phyloP scores from a whole-genome alignment of 2,329 filamentous ascomycete genomes.

The Arthrobotrys megalospora region DNA sequence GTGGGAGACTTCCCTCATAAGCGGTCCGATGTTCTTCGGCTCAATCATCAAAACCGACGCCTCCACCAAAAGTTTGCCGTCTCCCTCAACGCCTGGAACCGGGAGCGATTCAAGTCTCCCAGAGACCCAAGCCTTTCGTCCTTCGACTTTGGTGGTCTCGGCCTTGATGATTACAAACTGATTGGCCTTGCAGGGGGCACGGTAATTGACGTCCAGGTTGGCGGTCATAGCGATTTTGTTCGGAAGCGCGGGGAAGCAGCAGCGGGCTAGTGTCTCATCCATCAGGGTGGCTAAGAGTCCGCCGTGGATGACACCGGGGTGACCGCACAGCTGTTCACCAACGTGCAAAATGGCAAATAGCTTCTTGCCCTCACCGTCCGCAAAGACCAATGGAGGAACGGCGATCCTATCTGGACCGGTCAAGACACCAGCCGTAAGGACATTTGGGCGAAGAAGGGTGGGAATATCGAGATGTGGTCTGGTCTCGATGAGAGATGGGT shows the following conservation, averaged over 20 bases:
- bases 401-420: constrained; percentile 81
- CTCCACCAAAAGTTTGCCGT: constrained; percentile 80
- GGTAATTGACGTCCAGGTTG: constrained; percentile 86
- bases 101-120: constrained; percentile 86
- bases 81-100: constrained; percentile 67
- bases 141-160: constrained; percentile 86
- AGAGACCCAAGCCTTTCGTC: constrained; percentile 93
- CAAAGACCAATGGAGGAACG: constrained; percentile 85
- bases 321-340: constrained; percentile 85
- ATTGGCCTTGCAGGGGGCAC: constrained; percentile 81
- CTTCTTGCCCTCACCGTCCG: constrained; percentile 78
- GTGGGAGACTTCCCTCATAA: constrained; percentile 58
- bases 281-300: constrained; percentile 92
- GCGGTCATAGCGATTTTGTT: constrained; percentile 90
- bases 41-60: constrained; percentile 90
- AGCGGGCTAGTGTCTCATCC: constrained; percentile 89
- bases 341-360: constrained; percentile 83
- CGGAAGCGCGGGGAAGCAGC: constrained; percentile 88
- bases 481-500: constrained; percentile 79
- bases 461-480: constrained; percentile 92
- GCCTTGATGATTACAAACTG: constrained; percentile 84
- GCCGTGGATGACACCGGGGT: constrained; percentile 91
- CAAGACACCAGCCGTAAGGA: constrained; percentile 85
- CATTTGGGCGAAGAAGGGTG: constrained; percentile 77
- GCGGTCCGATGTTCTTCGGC: constrained; percentile 80